Evolutionary conservation across 805 yeast genomes (phyloP).

Genomic region (Vanderwaltozyma verrucispora): DNA sequence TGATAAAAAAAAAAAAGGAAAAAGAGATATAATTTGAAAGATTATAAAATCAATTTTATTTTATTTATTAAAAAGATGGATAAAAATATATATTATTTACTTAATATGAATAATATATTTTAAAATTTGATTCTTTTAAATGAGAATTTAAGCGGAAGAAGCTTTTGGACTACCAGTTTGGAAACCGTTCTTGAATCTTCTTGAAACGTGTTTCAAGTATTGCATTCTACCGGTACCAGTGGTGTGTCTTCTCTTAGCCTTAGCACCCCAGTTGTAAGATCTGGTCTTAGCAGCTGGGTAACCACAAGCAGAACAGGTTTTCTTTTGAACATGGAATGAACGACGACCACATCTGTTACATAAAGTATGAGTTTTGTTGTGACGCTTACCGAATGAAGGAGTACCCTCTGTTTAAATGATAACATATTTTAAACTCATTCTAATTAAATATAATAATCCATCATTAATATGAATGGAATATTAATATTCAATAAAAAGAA

Average conservation of each 20-base stretch:
- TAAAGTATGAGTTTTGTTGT: constrained; percentile 98
- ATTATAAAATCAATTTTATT: too few relatives aligned
- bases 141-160: constrained; percentile 44
- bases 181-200: constrained; percentile 99
- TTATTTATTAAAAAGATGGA: too few relatives aligned
- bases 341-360: constrained; percentile 99
- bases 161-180: constrained; percentile 53
- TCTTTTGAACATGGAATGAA: constrained; percentile 98
- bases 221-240: constrained; percentile 99
- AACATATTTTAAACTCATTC: background rate
- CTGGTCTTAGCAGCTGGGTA: constrained; percentile 99
- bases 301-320: constrained; percentile 97
- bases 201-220: constrained; percentile 91
- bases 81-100: too few relatives aligned
- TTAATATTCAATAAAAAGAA: background rate
- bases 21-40: too few relatives aligned
- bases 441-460: background rate
- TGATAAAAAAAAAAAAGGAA: too few relatives aligned
- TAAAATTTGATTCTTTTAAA: background rate
- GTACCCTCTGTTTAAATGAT: constrained; percentile 73
- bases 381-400: constrained; percentile 99
- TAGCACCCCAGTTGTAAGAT: constrained; percentile 98
- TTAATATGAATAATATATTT: too few relatives aligned
- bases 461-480: background rate
- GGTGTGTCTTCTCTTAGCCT: constrained; percentile 99